Evolutionary conservation across 441 rosid species (phyloP), one percentile per base, ranked within the genome.

Genomic region (Populus hybrid): DNA sequence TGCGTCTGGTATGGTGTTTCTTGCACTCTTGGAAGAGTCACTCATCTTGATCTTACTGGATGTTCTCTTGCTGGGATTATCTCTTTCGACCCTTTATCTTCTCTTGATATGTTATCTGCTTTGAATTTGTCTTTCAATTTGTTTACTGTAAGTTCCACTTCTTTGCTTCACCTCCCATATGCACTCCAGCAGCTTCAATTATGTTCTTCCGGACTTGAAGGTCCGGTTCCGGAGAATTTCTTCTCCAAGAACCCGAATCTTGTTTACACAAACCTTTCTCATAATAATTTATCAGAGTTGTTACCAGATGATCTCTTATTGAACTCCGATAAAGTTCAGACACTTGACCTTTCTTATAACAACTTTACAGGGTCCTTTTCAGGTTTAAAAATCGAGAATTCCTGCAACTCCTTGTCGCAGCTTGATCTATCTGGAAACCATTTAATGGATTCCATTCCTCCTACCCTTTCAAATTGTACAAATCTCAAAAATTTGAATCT

Each of bases 281-380:
- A 83, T 70, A 95, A 89, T 83, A 90, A 94, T 81, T 79, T 93
- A 71, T 87, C 97, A 11, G 94, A 95, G 14, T 61, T 80, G 68
- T 78, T 91, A 61, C 97, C 98, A 0, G 85, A 86, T 42, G 86
- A 87, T 79, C 78, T 95, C 83, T 81, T 89, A 34, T 74, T 82
- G 32, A 81, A 69, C 53, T 78, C 88, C 76, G 89, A 88, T 79
- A 90, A 91, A 80, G 86, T 95, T 36, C 93, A 89, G 88, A 74
- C 75, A 63, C 92, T 93, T 69, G 98, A 92, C 78, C 87, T 95
- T n/a, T 95, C 99, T 28, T 81, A 79, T 73, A 95, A 95, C 89
- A 95, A 95, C 80, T 79, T 95, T n/a, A 85, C 97, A 34, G 98
- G 99, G 34, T 81, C 93, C 1, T 89, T 95, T 82, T 87, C 96